Conservation (phyloP, 345 rosid species). For the Dovyalis caffra region DNA sequence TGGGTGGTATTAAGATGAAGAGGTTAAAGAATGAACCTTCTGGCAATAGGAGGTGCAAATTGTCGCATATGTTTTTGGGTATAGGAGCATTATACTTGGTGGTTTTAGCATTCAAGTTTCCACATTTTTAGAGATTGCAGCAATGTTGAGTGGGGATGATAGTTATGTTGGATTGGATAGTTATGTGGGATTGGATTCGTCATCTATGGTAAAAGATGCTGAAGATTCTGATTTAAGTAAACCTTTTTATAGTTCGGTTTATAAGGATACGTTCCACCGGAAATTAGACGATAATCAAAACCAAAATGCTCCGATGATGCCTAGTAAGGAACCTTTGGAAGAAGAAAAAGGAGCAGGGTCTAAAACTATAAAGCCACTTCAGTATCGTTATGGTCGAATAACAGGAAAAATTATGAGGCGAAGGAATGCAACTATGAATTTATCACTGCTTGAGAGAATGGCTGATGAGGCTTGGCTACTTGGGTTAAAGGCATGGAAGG, state of each 20-base stretch:
- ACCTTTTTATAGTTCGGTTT: constrained; percentile 49
- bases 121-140: constrained; percentile 65
- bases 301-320: constrained; percentile 53
- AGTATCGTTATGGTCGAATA: constrained; percentile 65
- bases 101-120: constrained; percentile 77
- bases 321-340: constrained; percentile 46
- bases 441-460: constrained; percentile 73
- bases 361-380: constrained; percentile 52
- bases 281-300: constrained; percentile 63
- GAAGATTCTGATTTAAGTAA: constrained; percentile 58
- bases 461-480: constrained; percentile 93
- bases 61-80: constrained; percentile 71
- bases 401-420: constrained; percentile 71
- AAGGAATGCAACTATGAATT: constrained; percentile 59
- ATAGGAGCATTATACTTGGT: constrained; percentile 67
- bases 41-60: constrained; percentile 61
- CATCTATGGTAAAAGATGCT: constrained; percentile 30
- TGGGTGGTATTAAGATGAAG: constrained; percentile 52
- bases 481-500: constrained; percentile 93
- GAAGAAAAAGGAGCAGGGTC: constrained; percentile 32
- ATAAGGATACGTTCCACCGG: constrained; percentile 62
- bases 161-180: constrained; percentile 46
- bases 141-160: constrained; percentile 71
- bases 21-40: constrained; percentile 64
- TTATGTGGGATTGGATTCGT: constrained; percentile 48